Conservation (phyloP, 2,329 filamentous ascomycete species). For the Arthrobotrys iridis region DNA sequence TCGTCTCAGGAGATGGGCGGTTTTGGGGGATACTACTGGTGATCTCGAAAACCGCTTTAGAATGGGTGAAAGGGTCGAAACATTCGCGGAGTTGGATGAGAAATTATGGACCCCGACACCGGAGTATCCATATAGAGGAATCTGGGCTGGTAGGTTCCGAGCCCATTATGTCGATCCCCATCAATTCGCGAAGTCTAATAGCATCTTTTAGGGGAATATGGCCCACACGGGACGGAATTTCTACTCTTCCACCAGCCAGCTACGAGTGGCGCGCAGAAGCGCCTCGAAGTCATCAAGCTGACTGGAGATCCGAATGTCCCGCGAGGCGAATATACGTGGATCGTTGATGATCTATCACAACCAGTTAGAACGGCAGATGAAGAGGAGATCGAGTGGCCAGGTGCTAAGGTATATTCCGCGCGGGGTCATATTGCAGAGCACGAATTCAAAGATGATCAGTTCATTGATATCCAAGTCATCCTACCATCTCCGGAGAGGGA, state of each 20-base stretch:
- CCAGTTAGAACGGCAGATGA: conserved; percentile 27
- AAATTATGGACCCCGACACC: conserved; percentile 80
- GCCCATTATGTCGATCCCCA: background rate
- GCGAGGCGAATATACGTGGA: conserved; percentile 83
- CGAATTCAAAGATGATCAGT: conserved; percentile 25
- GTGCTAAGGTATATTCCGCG: conserved; percentile 35
- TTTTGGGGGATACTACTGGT: conserved; percentile 13
- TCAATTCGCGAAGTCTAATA: background rate
- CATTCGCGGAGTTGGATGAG: conserved; percentile 76
- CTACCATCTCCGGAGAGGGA: conserved; percentile 33
- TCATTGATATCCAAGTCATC: conserved; percentile 29
- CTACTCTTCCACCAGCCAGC: conserved; percentile 81
- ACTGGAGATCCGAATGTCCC: conserved; percentile 93
- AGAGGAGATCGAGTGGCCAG: conserved; percentile 44
- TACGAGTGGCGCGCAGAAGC: conserved; percentile 64
- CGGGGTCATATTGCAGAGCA: conserved; percentile 17
- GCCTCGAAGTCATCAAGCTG: conserved; percentile 84
- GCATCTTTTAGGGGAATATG: conserved; percentile 72
- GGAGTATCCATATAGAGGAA: conserved; percentile 84
- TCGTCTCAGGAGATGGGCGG: conserved; percentile 41
- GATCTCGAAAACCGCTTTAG: conserved; percentile 33
- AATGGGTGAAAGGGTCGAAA: conserved; percentile 60
- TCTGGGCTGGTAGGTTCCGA: conserved; percentile 75
- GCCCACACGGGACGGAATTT: conserved; percentile 87
- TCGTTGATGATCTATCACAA: conserved; percentile 74